Evolutionary conservation across 495 filamentous ascomycete genomes (phyloP).

Genomic region (Aspergillus wentii): DNA sequence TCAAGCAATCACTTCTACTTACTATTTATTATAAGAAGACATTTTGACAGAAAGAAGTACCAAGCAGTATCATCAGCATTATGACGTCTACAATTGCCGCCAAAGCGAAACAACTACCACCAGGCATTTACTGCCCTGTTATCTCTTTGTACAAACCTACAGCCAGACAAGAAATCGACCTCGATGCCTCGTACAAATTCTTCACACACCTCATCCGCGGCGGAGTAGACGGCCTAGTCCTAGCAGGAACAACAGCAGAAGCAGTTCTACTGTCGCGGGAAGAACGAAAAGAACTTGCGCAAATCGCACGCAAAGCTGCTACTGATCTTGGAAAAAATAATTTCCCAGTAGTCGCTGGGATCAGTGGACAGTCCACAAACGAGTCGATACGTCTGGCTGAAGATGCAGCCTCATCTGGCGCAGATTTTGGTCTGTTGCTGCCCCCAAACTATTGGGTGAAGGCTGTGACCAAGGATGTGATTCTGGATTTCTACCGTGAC

Average conservation of each 20-base stretch:
- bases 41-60: no score
- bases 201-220: constrained; percentile 22
- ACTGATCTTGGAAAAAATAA: constrained; percentile 53
- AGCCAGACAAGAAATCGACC: constrained; percentile 35
- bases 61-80: no score
- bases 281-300: constrained; percentile 45
- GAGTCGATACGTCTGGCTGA: constrained; percentile 62
- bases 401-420: constrained; percentile 49
- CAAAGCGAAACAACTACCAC: constrained; percentile 21
- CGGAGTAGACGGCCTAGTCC: constrained; percentile 46
- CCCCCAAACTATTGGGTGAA: constrained; percentile 57
- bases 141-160: constrained; percentile 32
- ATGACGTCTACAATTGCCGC: constrained; percentile 19
- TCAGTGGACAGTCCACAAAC: constrained; percentile 53
- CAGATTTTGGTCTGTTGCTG: constrained; percentile 51
- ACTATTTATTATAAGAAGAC: no score
- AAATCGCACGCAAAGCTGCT: constrained; percentile 41
- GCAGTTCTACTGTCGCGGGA: constrained; percentile 51
- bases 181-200: constrained; percentile 31
- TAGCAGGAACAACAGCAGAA: constrained; percentile 58
- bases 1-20: no score
- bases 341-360: constrained; percentile 53
- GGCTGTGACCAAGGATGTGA: constrained; percentile 48
- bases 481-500: constrained; percentile 52
- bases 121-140: constrained; percentile 35